Conservation (phyloP, 139 green algal species). For the Chlamydomonas sphaeroides region DNA sequence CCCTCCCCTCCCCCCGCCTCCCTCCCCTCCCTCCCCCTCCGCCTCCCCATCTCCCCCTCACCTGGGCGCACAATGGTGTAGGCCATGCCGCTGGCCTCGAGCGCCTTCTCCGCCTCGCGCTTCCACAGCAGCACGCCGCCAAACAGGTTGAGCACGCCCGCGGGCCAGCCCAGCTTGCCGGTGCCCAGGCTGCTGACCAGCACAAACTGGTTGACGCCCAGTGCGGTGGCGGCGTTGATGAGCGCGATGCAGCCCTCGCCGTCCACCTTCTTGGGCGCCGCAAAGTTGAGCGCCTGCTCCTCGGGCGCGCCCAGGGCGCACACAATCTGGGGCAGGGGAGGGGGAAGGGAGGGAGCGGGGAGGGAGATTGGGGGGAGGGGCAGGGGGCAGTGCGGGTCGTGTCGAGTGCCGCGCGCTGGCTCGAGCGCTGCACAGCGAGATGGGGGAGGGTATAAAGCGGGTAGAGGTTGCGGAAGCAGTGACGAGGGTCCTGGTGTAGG, state of each 20-base stretch:
- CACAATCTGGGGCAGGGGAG: constrained; percentile 77
- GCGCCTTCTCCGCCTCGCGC: constrained; percentile 83
- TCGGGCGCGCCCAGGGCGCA: constrained; percentile 83
- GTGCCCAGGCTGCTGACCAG: constrained; percentile 90
- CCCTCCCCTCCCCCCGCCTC: not conserved
- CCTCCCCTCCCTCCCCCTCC: not conserved
- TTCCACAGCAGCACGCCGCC: constrained; percentile 90
- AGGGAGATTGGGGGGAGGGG: no score
- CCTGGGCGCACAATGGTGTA: constrained; percentile 91
- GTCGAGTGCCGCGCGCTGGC: not conserved
- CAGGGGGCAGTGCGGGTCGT: not conserved
- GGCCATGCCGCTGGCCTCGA: constrained; percentile 82
- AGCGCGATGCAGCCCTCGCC: constrained; percentile 79
- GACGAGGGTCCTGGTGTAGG: no score
- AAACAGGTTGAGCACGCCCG: constrained; percentile 86
- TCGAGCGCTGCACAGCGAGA: no score
- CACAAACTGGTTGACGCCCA: constrained; percentile 83
- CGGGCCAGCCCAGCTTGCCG: constrained; percentile 59
- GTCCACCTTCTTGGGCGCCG: constrained; percentile 74
- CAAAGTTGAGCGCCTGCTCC: constrained; percentile 66
- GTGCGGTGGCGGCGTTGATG: constrained; percentile 69
- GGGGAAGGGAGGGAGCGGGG: no score
- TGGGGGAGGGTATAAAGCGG: no score
- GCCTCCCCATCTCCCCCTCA: not conserved
- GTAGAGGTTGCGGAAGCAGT: no score